Base-by-base conservation (phyloP, 2,329 filamentous ascomycete genomes). In the Fusarium irregulare region DNA sequence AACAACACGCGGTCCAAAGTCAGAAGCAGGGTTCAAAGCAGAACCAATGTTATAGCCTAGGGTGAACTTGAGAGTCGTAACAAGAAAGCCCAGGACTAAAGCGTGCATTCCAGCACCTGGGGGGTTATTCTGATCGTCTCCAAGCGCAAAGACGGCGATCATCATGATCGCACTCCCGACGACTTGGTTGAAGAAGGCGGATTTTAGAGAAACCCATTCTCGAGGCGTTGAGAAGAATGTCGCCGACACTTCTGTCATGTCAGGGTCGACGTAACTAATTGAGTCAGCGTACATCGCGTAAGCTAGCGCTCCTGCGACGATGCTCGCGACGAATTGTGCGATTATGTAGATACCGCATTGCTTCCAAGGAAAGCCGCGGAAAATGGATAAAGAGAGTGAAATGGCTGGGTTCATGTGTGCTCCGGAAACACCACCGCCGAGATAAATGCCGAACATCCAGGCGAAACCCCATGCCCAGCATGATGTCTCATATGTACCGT, bases 121-220 rank as follows among this genome's bases (percentile, higher is more conserved):
- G 0, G 79, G 76, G n/a, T 80, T 78, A 34, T 81, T 81, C 42
- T 78, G 76, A 41, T 80, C 78, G 49, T 81, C 80, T 5, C 78
- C 79, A 0, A 81, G 65, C 0, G 80, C 78, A 7, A 81, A 76
- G 0, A 81, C 78, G 3, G 76, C 77, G 18, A 80, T 76, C 72
- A 77, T 77, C 74, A 81, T 76, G 23, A 79, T 72, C 2, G 79
- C 79, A 0, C 77, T 75, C 1, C 76, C 78, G 2, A 80, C 75
- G 2, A 80, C 73, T 64, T 81, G 78, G 28, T 77, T 79, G 60
- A 78, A 76, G 62, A 80, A 77, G 0, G 79, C 79, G 32, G 66
- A 75, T 23, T 68, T 68, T 34, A 70, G 30, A 16, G 66, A 49
- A 6, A 71, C 72, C 74, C 72, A 74, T 16, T 71, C 62, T 42